Base-by-base conservation (phyloP, 1,139 yeast species). In the Kodamaea fungicola region DNA sequence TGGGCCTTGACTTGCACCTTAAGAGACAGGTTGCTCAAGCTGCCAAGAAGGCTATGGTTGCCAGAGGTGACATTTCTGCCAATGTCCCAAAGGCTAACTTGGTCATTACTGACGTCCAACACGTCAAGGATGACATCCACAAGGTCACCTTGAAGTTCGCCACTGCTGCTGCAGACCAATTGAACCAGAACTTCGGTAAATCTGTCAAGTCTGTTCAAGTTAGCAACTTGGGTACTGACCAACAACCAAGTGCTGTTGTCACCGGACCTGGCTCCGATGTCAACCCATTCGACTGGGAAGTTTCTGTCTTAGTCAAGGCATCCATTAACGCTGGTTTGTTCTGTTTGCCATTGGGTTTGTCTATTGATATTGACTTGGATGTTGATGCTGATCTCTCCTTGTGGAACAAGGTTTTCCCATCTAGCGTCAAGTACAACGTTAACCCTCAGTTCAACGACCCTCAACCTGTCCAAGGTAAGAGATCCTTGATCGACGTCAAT, bases 281-380 rank as follows among this genome's bases (percentile, higher is more conserved):
- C 13, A 46, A 46, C 40, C 42, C 43, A 10, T 59, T 57, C 50
- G 44, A 52, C 42, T 60, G 62, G 62, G 46, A 57, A 32, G 54
- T 61, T 32, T 44, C 59, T 22, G 47, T 59, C 28, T 43, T 56
- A 34, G 57, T 61, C 26, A 48, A 54, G 32, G 58, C 59, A 22
- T 35, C 44, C 22, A 28, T 43, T 24, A 45, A 50, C 41, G 46
- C 29, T 12, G 30, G 38, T 29, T 46, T 50, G 38, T 58, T 45
- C 53, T 61, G 66, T 50, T 59, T 62, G 42, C 67, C 67, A 39
- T 50, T 49, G 27, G 54, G 49, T 35, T 58, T 60, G 43, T 41
- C 52, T 33, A 55, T 61, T 44, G 49, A 50, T 22, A 47, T 58
- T 37, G 48, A 59, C 35, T 55, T 47, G 38, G 42, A 48, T 24